phyloP scores from a whole-genome alignment of 331 rosid genomes.

The Quercus phellos region DNA sequence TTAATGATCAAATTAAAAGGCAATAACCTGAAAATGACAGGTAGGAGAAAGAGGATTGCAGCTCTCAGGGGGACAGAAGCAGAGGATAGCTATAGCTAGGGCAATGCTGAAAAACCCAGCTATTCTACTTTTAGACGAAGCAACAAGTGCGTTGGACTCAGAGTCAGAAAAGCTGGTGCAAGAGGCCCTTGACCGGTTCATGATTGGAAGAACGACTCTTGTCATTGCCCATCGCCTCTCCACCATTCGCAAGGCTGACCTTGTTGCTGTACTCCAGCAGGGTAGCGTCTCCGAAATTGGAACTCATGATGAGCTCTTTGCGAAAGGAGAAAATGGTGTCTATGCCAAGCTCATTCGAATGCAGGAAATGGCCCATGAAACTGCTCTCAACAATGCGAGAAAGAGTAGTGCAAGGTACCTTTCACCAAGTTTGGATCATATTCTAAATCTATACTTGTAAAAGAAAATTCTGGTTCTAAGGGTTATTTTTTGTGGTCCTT shows the following conservation, averaged over 20 bases:
- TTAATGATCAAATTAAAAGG: constrained; percentile 2
- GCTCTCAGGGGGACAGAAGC: constrained; percentile 95
- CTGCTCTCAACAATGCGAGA: constrained; percentile 85
- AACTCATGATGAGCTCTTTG: constrained; percentile 84
- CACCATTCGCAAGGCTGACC: constrained; percentile 95
- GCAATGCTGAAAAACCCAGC: constrained; percentile 95
- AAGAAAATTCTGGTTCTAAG: neutral
- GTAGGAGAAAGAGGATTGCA: constrained; percentile 94
- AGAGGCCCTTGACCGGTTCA: constrained; percentile 96
- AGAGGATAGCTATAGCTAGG: constrained; percentile 91
- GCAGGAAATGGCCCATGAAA: constrained; percentile 95
- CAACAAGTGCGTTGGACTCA: constrained; percentile 97
- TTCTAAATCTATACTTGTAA: neutral
- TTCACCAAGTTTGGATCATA: neutral
- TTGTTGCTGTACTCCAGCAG: constrained; percentile 92
- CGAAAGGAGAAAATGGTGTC: constrained; percentile 85
- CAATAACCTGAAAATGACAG: constrained; percentile 44
- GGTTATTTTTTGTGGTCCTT: constrained; percentile 9
- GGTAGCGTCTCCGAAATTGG: constrained; percentile 93
- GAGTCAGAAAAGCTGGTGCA: constrained; percentile 96
- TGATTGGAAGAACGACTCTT: constrained; percentile 98
- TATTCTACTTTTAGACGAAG: constrained; percentile 80
- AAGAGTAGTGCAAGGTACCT: constrained; percentile 94
- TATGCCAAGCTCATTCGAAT: constrained; percentile 88
- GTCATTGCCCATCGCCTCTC: constrained; percentile 98